Conservation (phyloP, 2,329 filamentous ascomycete genomes). For the Colletotrichum gloeosporioides region DNA sequence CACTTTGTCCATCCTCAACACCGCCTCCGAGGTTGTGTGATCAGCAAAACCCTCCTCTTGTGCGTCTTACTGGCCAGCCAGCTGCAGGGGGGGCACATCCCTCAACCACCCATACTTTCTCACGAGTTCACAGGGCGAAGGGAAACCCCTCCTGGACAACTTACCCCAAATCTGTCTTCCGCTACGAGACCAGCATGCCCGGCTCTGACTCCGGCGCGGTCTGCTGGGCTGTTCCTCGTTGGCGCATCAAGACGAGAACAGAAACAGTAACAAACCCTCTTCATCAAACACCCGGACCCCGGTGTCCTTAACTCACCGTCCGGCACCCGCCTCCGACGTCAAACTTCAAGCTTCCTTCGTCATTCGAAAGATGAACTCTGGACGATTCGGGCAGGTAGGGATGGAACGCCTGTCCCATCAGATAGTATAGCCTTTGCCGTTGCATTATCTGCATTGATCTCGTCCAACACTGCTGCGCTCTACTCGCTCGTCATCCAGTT, state of each 20-base stretch:
- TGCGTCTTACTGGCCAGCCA: background rate
- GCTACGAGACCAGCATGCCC: background rate
- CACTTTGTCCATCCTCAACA: background rate
- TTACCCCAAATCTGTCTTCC: background rate
- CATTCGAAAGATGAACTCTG: constrained; percentile 16
- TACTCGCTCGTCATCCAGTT: background rate
- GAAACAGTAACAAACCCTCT: background rate
- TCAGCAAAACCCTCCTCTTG: background rate
- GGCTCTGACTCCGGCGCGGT: background rate
- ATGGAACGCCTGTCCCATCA: background rate
- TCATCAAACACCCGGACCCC: background rate
- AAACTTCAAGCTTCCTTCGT: constrained; percentile 11
- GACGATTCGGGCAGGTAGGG: background rate
- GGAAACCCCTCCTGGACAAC: background rate
- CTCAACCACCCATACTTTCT: background rate
- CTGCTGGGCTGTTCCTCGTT: background rate
- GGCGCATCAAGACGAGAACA: background rate
- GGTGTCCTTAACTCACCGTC: background rate
- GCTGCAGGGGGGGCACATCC: background rate
- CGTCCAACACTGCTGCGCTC: background rate
- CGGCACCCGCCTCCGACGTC: constrained; percentile 3
- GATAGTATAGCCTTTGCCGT: background rate
- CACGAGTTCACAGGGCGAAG: background rate
- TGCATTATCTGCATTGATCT: constrained; percentile 21
- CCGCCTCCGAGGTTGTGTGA: background rate